phyloP scores from a whole-genome alignment of 2,329 filamentous ascomycete genomes.

The Fusarium sp. region DNA sequence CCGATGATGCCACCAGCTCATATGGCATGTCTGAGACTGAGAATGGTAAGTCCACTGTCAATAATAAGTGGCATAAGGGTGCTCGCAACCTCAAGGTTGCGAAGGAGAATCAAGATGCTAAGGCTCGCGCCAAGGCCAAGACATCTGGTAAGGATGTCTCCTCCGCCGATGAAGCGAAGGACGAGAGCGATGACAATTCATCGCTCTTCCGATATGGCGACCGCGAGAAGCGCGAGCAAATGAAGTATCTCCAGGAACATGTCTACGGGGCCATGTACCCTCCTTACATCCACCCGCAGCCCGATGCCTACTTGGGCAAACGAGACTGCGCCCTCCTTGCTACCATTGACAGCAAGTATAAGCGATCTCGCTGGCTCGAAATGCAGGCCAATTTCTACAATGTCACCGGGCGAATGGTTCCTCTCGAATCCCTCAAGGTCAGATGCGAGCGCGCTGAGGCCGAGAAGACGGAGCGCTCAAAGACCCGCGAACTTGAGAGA shows the following conservation, averaged over 20 bases:
- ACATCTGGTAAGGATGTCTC: not conserved
- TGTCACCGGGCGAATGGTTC: conserved; percentile 54
- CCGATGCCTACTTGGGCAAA: conserved; percentile 41
- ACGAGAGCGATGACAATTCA: conserved; percentile 29
- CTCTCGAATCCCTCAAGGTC: conserved; percentile 49
- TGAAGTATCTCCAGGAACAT: conserved; percentile 46
- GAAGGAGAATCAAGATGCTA: conserved; percentile 33
- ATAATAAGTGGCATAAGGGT: conserved; percentile 33
- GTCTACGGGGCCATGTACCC: conserved; percentile 48
- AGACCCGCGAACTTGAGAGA: not conserved
- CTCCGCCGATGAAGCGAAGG: conserved; percentile 38
- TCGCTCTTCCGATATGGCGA: conserved; percentile 26
- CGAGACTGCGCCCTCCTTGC: conserved; percentile 51
- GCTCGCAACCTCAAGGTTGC: conserved; percentile 32
- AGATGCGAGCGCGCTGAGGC: conserved; percentile 47
- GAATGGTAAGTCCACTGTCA: not conserved
- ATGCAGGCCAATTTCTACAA: conserved; percentile 58
- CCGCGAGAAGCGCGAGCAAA: conserved; percentile 37
- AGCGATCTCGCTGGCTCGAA: conserved; percentile 51
- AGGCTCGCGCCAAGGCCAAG: conserved; percentile 26
- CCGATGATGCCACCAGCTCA: not conserved
- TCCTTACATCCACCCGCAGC: conserved; percentile 20
- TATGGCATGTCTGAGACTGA: not conserved
- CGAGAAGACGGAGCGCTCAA: conserved; percentile 6
- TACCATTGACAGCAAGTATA: conserved; percentile 47